Evolutionary conservation across 2,329 filamentous ascomycete genomes (phyloP), one percentile per base, ranked within the genome.

Genomic region (Dendrostoma leiphaemia): DNA sequence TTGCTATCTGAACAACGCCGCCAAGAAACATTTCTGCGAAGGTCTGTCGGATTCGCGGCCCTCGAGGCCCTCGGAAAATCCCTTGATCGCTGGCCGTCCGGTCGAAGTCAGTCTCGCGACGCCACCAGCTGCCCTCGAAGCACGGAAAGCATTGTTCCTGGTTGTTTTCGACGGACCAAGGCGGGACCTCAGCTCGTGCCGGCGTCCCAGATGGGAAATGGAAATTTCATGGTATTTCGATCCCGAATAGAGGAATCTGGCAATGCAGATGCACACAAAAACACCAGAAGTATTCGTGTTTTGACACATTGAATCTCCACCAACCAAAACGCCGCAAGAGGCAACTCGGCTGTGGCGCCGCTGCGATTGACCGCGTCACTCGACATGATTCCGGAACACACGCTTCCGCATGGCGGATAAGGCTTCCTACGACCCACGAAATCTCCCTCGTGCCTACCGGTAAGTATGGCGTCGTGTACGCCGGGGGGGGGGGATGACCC

Each of bases 221-320:
- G 23, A 41, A 41, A n/a, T n/a, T n/a, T n/a, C n/a, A n/a, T 3
- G 21, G 38, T n/a, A n/a, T 41, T 32, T 12, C 19, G 21, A 12
- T 24, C n/a, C n/a, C n/a, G n/a, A n/a, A n/a, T n/a, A n/a, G n/a
- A n/a, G n/a, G n/a, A n/a, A n/a, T n/a, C n/a, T n/a, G n/a, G n/a
- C n/a, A n/a, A n/a, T n/a, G n/a, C n/a, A n/a, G n/a, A n/a, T n/a
- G n/a, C n/a, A n/a, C n/a, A n/a, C n/a, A n/a, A n/a, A n/a, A n/a
- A n/a, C n/a, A n/a, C n/a, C n/a, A n/a, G n/a, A n/a, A n/a, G n/a
- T n/a, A n/a, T n/a, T n/a, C n/a, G n/a, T n/a, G n/a, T n/a, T n/a
- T n/a, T n/a, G n/a, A n/a, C n/a, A n/a, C n/a, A n/a, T n/a, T n/a
- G 35, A 19, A 45, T 45, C 13, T 45, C 41, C 41, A 46, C 44